Evolutionary conservation across 1,139 yeast genomes (phyloP).

Genomic region (Scheffersomyces cryptocercus): DNA sequence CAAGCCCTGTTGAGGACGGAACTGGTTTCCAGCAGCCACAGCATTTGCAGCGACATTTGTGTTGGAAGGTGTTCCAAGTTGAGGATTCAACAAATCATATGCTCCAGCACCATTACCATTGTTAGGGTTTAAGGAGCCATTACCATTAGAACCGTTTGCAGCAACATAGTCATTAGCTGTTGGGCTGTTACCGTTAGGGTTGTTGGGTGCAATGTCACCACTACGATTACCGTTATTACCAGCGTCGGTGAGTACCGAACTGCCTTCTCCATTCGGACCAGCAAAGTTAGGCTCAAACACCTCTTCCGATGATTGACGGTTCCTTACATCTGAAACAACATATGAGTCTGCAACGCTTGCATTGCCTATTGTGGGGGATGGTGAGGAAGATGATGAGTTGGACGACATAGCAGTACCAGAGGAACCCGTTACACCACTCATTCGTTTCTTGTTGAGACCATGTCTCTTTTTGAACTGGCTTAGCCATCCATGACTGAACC

Average conservation of each 20-base stretch:
- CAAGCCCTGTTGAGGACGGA: constrained; percentile 33
- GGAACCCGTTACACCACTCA: constrained; percentile 20
- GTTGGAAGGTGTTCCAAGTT: constrained; percentile 6
- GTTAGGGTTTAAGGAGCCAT: constrained; percentile 11
- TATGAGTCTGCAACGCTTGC: neutral
- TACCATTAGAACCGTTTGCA: constrained; percentile 8
- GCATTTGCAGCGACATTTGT: constrained; percentile 9
- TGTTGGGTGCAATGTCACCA: neutral
- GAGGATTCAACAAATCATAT: constrained; percentile 28
- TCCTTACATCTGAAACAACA: constrained; percentile 1
- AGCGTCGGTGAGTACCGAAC: constrained; percentile 9
- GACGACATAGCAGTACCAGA: neutral
- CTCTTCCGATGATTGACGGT: neutral
- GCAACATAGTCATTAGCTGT: constrained; percentile 4
- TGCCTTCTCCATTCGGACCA: neutral
- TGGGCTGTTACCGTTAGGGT: constrained; percentile 7
- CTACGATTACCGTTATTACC: constrained; percentile 6
- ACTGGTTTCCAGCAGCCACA: constrained; percentile 22
- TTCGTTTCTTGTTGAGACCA: constrained; percentile 46
- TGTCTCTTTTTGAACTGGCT: constrained; percentile 60
- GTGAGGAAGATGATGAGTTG: neutral
- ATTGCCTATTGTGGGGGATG: constrained; percentile 1
- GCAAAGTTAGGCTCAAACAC: neutral
- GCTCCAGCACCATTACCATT: constrained; percentile 11
- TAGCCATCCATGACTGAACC: constrained; percentile 64